Evolutionary conservation across 257 asterid genomes (phyloP).

Genomic region (Salvia hispanica): DNA sequence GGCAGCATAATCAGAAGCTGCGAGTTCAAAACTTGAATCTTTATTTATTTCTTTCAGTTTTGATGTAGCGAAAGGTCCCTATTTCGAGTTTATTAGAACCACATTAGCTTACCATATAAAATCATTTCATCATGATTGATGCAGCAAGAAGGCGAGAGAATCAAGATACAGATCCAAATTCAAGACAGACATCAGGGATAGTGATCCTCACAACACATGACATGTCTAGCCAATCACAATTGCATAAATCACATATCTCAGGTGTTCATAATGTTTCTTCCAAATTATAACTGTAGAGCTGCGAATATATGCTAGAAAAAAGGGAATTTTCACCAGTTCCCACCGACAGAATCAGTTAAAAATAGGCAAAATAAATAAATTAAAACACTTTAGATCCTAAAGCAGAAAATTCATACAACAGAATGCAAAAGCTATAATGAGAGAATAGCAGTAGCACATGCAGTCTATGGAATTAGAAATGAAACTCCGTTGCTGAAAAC

Average conservation of each 20-base stretch:
- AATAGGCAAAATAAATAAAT: neutral
- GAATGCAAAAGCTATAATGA: conserved; percentile 12
- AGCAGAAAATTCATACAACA: conserved; percentile 24
- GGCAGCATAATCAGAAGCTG: neutral
- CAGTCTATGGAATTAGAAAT: conserved; percentile 4
- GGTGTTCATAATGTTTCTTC: neutral
- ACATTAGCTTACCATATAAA: too few relatives aligned
- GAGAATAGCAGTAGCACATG: conserved; percentile 1
- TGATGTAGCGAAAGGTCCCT: too few relatives aligned
- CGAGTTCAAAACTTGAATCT: neutral
- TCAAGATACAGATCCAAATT: too few relatives aligned
- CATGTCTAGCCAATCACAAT: too few relatives aligned
- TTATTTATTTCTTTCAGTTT: too few relatives aligned
- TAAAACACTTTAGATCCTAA: conserved; percentile 8
- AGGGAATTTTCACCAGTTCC: neutral
- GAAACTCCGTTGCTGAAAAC: conserved; percentile 21
- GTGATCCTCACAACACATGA: too few relatives aligned
- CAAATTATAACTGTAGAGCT: neutral
- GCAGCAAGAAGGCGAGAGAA: too few relatives aligned
- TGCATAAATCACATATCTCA: too few relatives aligned
- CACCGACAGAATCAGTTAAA: neutral
- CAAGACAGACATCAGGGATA: neutral
- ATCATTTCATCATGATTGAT: too few relatives aligned
- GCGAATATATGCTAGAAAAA: neutral
- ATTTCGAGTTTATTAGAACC: too few relatives aligned